Conservation (phyloP, 768 basidiomycete species). For the Panellus pusillus region DNA sequence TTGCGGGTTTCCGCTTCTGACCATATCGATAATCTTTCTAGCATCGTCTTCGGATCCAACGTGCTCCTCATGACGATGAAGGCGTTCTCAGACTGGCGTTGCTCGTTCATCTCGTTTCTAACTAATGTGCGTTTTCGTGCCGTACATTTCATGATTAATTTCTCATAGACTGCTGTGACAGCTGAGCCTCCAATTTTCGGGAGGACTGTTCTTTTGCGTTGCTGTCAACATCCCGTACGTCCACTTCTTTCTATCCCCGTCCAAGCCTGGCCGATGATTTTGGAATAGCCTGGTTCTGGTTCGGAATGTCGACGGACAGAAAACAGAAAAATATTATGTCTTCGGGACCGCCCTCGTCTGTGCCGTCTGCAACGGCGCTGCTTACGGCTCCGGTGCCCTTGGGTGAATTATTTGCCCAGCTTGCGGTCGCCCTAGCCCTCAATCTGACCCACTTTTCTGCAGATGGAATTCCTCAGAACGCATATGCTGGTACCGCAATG, state of each 20-base stretch:
- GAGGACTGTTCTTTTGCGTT: slow-evolving; percentile 4
- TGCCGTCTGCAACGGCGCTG: slow-evolving; percentile 20
- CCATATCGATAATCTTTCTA: not conserved
- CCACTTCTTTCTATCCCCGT: no score
- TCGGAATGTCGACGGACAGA: not conserved
- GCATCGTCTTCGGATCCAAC: not conserved
- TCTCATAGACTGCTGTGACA: not conserved
- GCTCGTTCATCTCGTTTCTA: not conserved
- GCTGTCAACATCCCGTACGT: slow-evolving; percentile 1
- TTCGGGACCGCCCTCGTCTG: slow-evolving; percentile 19
- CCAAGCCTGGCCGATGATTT: not conserved
- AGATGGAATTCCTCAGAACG: not conserved
- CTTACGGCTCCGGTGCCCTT: slow-evolving; percentile 24
- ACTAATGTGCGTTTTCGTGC: not conserved
- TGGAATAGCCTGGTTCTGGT: not conserved
- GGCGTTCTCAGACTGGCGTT: not conserved
- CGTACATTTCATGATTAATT: not conserved
- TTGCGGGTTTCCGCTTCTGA: no score
- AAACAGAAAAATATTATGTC: slow-evolving; percentile 23
- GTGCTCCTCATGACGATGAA: not conserved
- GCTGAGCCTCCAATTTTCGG: not conserved
- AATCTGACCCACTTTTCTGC: not conserved
- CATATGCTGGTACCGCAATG: slow-evolving; percentile 27
- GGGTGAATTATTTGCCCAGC: slow-evolving; percentile 16
- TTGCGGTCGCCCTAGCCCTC: no score